phyloP scores from a whole-genome alignment of 2,329 filamentous ascomycete genomes.

The Penicillium hesseltinei region DNA sequence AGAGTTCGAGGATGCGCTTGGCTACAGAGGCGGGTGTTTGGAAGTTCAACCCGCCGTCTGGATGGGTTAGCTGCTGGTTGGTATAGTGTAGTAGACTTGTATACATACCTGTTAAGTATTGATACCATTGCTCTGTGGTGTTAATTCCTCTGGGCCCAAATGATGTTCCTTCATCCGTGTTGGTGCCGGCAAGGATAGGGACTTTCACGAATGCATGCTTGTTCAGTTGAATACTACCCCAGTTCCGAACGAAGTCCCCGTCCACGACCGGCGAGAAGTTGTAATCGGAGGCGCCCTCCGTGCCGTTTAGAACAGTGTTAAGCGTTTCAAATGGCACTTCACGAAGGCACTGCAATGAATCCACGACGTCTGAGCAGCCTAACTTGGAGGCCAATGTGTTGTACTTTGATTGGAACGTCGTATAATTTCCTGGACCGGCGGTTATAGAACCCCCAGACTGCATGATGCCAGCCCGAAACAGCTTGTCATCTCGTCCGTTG shows the following conservation, averaged over 20 bases:
- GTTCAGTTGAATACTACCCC: slow-evolving; percentile 54
- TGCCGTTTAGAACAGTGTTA: slow-evolving; percentile 52
- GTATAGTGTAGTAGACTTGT: neutral
- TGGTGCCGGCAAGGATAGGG: slow-evolving; percentile 62
- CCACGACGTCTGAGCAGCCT: slow-evolving; percentile 56
- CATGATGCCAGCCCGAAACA: slow-evolving; percentile 55
- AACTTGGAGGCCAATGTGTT: slow-evolving; percentile 59
- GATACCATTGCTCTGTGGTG: slow-evolving; percentile 53
- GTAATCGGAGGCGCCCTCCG: slow-evolving; percentile 38
- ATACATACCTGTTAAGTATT: slow-evolving; percentile 35
- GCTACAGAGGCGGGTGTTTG: slow-evolving; percentile 29
- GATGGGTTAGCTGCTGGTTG: slow-evolving; percentile 10
- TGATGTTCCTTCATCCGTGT: slow-evolving; percentile 63
- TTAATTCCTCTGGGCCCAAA: slow-evolving; percentile 57
- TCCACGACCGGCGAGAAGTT: slow-evolving; percentile 49
- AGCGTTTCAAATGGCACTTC: slow-evolving; percentile 58
- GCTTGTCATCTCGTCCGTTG: slow-evolving; percentile 52
- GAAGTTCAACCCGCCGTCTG: slow-evolving; percentile 27
- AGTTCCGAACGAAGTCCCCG: slow-evolving; percentile 55
- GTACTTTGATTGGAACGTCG: slow-evolving; percentile 52
- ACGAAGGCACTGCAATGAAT: slow-evolving; percentile 67
- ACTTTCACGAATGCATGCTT: slow-evolving; percentile 62
- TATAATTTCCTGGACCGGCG: slow-evolving; percentile 41
- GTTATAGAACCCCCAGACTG: slow-evolving; percentile 54
- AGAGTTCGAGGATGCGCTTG: slow-evolving; percentile 48